These are phyloP conservation scores for Capsicum chinense DNA, from an alignment of 257 asterid species.

Conservation along the genomic window DNA sequence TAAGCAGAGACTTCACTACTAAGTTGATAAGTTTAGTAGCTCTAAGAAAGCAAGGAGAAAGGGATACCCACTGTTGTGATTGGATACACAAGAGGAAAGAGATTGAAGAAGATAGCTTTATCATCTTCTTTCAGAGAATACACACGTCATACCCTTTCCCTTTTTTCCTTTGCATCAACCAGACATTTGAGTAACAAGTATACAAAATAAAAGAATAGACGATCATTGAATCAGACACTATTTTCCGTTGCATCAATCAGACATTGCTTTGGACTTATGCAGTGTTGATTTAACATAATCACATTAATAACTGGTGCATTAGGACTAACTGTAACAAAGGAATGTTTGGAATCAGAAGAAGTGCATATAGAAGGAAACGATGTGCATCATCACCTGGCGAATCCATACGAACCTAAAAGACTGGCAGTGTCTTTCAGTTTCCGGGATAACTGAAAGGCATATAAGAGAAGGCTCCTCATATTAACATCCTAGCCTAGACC, in stretches of 20 bases:
- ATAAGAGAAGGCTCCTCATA: conserved; percentile 3
- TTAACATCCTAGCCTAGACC: conserved; percentile 1
- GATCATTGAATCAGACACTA: not conserved
- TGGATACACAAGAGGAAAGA: conserved; percentile 11
- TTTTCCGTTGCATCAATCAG: conserved; percentile 17
- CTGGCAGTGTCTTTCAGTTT: not conserved
- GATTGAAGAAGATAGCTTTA: not conserved
- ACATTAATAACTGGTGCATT: not conserved
- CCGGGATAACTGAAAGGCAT: not conserved
- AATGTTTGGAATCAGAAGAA: conserved; percentile 3
- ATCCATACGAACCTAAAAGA: conserved; percentile 9
- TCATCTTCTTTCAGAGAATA: conserved; percentile 6
- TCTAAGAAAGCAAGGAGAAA: not conserved
- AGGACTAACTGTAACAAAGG: not conserved
- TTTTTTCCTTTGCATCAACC: conserved; percentile 8
- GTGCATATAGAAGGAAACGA: not conserved
- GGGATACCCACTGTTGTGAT: not conserved
- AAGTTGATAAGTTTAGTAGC: not conserved
- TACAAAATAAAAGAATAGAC: not conserved
- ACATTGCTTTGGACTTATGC: conserved; percentile 1
- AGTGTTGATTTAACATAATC: not conserved
- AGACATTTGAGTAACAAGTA: not conserved
- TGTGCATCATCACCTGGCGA: conserved; percentile 21
- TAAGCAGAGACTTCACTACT: conserved; percentile 18
- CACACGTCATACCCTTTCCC: not conserved